A percentile compares a stretch with the other conserved stretches of the same genome.
These are phyloP conservation scores for Cladophialophora carrionii DNA, from an alignment of 2,329 filamentous ascomycete genomes.

Conservation along the genomic window DNA sequence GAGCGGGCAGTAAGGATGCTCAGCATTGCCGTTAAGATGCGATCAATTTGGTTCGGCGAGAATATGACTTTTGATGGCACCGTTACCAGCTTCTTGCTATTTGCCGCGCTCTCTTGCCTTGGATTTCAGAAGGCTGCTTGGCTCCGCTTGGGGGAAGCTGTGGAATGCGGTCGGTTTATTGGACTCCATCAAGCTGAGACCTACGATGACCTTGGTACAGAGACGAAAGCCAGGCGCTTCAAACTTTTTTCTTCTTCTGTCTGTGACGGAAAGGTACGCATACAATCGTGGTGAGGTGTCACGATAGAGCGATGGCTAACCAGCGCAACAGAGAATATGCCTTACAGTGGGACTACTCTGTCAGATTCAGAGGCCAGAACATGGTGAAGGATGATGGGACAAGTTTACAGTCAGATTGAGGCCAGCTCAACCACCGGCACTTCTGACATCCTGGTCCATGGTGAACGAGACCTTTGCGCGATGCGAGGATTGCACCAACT, in stretches of 20 bases:
- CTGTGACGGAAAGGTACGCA: slow-evolving; percentile 17
- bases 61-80: neutral
- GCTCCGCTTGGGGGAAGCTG: neutral
- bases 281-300: neutral
- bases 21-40: neutral
- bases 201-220: neutral
- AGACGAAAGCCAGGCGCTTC: slow-evolving; percentile 3
- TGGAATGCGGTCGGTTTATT: slow-evolving; percentile 12
- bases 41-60: neutral
- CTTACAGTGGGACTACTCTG: slow-evolving; percentile 12
- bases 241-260: slow-evolving; percentile 15
- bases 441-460: slow-evolving; percentile 11
- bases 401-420: slow-evolving; percentile 14
- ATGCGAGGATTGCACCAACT: slow-evolving; percentile 16
- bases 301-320: neutral
- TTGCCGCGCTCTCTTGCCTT: neutral
- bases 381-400: slow-evolving; percentile 8
- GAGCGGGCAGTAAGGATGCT: slow-evolving; percentile 12
- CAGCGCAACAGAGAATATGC: slow-evolving; percentile 8
- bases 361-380: slow-evolving; percentile 18
- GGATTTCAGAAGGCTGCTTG: neutral
- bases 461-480: slow-evolving; percentile 5
- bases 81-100: neutral
- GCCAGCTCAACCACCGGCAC: neutral
- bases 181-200: slow-evolving; percentile 14